Evolutionary conservation across 2,329 filamentous ascomycete genomes (phyloP), one percentile per base, ranked within the genome.

Genomic region (Colletotrichum melonis): DNA sequence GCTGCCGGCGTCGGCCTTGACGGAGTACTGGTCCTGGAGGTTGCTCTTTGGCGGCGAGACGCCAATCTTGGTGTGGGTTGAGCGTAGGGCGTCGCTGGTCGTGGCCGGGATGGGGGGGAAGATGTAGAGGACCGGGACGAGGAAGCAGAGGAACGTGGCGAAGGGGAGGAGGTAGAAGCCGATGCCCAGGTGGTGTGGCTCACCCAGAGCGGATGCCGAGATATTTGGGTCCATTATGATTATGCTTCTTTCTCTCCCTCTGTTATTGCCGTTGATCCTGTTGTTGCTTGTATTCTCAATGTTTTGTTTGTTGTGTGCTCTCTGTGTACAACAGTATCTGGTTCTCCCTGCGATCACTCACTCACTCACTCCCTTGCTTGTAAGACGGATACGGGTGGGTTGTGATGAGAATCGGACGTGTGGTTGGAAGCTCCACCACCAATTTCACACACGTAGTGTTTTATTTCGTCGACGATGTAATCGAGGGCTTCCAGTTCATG

Each of bases 61-160:
- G 74, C 88, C 88, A 74, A 89, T 77, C 73, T 81, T 85, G 52
- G 81, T 82, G 80, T 91, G 89, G 32, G 89, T 91, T 78, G 90
- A 87, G 16, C 84, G 79, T 63, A 91, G 82, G 38, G 87, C 88
- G 76, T 91, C 89, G 77, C 85, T 86, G 75, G 83, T 83, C 68
- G 86, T 86, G 5, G 89, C 85, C 11, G 86, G 84, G 22, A 90
- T 81, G 1, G 89, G 89, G 12, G 89, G 89, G 74, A 90, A 87
- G 70, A 89, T 82, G 73, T 89, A 81, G 69, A 90, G 82, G 69
- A 90, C 80, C 38, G 89, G 89, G 60, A 89, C 76, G 74, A 88
- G 75, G 78, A 91, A 90, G 75, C 86, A 87, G 68, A 84, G 66
- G 62, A 88, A 75, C 9, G 87, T 89, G 67, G 83, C 74, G 65